phyloP scores from a whole-genome alignment of 257 asterid species.

The Solanum lignicaule region DNA sequence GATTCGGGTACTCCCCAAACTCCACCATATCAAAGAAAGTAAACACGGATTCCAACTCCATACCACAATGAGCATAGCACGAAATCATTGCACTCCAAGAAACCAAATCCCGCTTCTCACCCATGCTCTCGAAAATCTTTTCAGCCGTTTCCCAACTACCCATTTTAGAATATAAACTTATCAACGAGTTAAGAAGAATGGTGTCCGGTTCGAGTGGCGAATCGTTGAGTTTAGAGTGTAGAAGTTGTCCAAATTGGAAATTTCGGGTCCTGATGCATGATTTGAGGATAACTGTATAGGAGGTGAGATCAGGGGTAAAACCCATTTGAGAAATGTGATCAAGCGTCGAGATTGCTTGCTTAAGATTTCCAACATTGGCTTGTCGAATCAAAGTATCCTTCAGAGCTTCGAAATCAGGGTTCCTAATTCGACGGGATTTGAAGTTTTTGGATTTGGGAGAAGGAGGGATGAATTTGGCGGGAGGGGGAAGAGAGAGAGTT shows the following conservation, averaged over 20 bases:
- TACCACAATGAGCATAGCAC: constrained; percentile 46
- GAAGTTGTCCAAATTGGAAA: constrained; percentile 32
- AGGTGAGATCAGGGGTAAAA: constrained; percentile 55
- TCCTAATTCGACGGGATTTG: constrained; percentile 13
- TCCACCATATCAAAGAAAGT: constrained; percentile 58
- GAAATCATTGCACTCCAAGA: constrained; percentile 96
- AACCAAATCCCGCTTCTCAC: constrained; percentile 50
- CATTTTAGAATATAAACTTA: constrained; percentile 64
- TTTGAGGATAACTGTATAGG: constrained; percentile 78
- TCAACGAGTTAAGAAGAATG: constrained; percentile 65
- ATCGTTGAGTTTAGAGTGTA: constrained; percentile 44
- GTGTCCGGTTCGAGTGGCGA: constrained; percentile 48
- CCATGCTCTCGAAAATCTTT: constrained; percentile 51
- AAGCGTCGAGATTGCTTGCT: constrained; percentile 65
- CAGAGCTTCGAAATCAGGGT: constrained; percentile 37
- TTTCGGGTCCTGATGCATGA: constrained; percentile 79
- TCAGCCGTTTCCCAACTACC: constrained; percentile 59
- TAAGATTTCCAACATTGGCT: constrained; percentile 48
- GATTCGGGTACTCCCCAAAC: constrained; percentile 61
- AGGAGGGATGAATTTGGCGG: constrained; percentile 22
- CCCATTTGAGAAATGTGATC: constrained; percentile 48
- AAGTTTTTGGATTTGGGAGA: constrained; percentile 12
- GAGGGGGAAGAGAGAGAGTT: constrained; percentile 33
- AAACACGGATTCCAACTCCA: constrained; percentile 36
- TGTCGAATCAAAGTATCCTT: constrained; percentile 46